Conservation (phyloP, 257 asterid species). For the Asclepias syriaca region DNA sequence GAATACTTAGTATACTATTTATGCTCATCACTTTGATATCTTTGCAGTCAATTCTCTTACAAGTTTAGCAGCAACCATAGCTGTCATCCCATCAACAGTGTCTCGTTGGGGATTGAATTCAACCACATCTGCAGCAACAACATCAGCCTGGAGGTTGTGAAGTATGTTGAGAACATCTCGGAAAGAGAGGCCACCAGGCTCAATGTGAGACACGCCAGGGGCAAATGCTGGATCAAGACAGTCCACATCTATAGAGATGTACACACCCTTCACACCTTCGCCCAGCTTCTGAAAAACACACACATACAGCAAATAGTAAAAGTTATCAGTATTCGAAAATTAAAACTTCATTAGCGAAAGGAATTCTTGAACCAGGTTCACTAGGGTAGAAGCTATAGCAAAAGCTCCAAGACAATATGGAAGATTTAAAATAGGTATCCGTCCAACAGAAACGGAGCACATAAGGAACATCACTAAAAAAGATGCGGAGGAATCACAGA, state of each 20-base stretch:
- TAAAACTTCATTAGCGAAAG: neutral
- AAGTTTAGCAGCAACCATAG: constrained; percentile 94
- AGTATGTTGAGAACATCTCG: constrained; percentile 91
- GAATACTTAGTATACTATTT: neutral
- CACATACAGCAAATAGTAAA: neutral
- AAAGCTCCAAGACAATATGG: neutral
- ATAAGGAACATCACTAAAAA: neutral
- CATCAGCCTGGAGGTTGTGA: constrained; percentile 85
- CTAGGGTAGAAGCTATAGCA: neutral
- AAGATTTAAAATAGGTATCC: neutral
- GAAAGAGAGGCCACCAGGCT: constrained; percentile 98
- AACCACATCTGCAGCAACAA: constrained; percentile 95
- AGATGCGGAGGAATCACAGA: neutral
- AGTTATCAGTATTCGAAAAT: neutral
- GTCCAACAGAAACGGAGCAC: neutral
- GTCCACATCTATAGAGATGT: constrained; percentile 82
- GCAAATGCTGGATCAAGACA: constrained; percentile 98
- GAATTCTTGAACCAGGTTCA: neutral
- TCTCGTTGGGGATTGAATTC: constrained; percentile 98
- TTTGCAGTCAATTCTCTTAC: constrained; percentile 86
- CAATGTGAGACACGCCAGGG: constrained; percentile 97
- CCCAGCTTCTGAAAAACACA: constrained; percentile 72
- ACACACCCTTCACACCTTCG: constrained; percentile 95
- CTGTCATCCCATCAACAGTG: constrained; percentile 98
- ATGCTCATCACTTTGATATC: constrained; percentile 62